These are phyloP conservation scores for Fusarium pseudonygamai DNA, from an alignment of 2,329 filamentous ascomycete species.

Conservation along the genomic window DNA sequence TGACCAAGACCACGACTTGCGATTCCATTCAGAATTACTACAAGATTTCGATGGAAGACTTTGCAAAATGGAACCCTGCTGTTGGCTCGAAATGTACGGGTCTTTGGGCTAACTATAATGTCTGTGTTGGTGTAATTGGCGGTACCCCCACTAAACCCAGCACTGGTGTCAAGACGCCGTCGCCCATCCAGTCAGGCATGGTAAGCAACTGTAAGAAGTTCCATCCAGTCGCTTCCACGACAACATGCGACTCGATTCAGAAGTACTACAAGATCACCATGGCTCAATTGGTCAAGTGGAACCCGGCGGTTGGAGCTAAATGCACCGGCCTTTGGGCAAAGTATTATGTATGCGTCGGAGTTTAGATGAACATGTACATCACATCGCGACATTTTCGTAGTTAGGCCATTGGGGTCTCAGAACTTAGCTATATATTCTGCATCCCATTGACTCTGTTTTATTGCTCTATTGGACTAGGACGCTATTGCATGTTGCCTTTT, in stretches of 20 bases:
- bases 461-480: no score
- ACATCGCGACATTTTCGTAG: no score
- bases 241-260: neutral
- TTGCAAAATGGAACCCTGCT: constrained; percentile 8
- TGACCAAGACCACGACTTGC: neutral
- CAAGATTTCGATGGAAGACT: neutral
- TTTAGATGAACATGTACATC: no score
- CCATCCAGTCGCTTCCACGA: neutral
- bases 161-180: neutral
- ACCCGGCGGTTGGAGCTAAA: neutral
- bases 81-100: neutral
- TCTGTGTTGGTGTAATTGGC: constrained; percentile 11
- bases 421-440: no score
- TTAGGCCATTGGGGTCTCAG: no score
- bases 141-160: neutral
- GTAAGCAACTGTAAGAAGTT: neutral
- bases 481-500: no score
- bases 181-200: neutral
- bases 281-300: neutral
- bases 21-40: neutral
- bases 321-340: neutral
- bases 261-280: neutral
- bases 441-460: no score
- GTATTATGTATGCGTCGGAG: neutral
- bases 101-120: neutral